Base-by-base conservation (phyloP, 441 rosid species). In the Erodium trifolium region DNA sequence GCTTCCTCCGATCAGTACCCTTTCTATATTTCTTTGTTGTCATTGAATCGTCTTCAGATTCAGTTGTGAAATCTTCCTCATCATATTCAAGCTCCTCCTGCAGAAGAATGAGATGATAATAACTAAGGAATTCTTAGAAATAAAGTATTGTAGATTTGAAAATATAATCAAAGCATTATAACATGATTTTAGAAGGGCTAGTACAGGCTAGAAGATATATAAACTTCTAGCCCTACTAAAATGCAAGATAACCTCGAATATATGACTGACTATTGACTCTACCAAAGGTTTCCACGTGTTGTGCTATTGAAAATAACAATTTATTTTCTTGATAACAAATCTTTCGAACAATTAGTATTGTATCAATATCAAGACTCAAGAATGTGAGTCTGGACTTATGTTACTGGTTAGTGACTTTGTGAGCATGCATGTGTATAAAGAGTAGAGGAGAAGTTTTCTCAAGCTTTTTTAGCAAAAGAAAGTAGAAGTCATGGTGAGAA, bases 1-100 rank as follows among this genome's bases (percentile, higher is more conserved):
- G 83, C 86, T 88, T 91, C 83, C 99, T 83, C 70, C 96, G 79
- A 76, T 87, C 96, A 72, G 65, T 47, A 55, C 78, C 68, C 72
- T 75, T 80, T 72, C 71, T 80, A 62, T 78, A 77, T 77, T 35
- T 82, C 66, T 76, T 77, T 82, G 45, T 81, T 73, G 73, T 71
- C 63, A 65, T 70, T 6, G 23, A 0, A 13, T 82, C 83, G 72
- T 83, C 86, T 73, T 86, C 87, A 59, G 87, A 86, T 55, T 84
- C 94, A 57, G 89, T 84, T 73, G 81, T 74, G 19, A 14, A 53
- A 53, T 53, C 60, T 53, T 53, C 60, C 60, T 16, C 60, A 6
- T 53, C 60, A 55, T 82, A 82, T 63, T 82, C 82, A 72, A 70
- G 62, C 49, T 71, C 78, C 86, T 89, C 78, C 45, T 14, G 39